phyloP scores from a whole-genome alignment of 768 basidiomycete species.

The Leccinum imitatum region DNA sequence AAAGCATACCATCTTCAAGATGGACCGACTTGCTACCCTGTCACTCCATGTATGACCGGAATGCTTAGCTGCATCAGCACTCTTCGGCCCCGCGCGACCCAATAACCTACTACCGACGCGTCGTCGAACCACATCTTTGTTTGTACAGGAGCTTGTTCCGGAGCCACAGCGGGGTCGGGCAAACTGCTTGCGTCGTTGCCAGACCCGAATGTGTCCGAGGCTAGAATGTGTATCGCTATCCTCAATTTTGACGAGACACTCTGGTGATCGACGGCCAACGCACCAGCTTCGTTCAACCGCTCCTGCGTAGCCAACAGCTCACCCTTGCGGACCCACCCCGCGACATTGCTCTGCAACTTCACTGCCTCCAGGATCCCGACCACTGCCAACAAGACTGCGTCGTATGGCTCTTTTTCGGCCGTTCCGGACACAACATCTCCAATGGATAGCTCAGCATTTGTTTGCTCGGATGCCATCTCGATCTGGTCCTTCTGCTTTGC shows the following conservation, averaged over 20 bases:
- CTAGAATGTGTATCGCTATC: neutral
- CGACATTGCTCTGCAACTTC: conserved; percentile 60
- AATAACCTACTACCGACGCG: conserved; percentile 39
- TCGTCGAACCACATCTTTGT: conserved; percentile 55
- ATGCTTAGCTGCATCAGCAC: conserved; percentile 53
- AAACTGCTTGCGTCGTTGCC: conserved; percentile 19
- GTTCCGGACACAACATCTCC: neutral
- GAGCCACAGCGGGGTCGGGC: conserved; percentile 3
- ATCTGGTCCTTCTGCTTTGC: conserved; percentile 2
- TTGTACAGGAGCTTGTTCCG: conserved; percentile 8
- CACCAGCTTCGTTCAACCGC: neutral
- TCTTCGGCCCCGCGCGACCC: conserved; percentile 51
- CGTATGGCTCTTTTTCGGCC: conserved; percentile 33
- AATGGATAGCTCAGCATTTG: neutral
- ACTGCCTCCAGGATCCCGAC: conserved; percentile 63
- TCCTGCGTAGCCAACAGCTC: conserved; percentile 39
- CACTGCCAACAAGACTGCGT: conserved; percentile 58
- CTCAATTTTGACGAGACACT: neutral
- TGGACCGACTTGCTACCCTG: conserved; percentile 7
- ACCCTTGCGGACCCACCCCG: conserved; percentile 63
- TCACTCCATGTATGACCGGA: conserved; percentile 44
- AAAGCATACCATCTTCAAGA: neutral
- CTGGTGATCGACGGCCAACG: neutral
- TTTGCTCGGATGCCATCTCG: neutral
- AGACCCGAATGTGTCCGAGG: neutral